Evolutionary conservation across 345 rosid species (phyloP).

Genomic region (Eucalyptus sp.): DNA sequence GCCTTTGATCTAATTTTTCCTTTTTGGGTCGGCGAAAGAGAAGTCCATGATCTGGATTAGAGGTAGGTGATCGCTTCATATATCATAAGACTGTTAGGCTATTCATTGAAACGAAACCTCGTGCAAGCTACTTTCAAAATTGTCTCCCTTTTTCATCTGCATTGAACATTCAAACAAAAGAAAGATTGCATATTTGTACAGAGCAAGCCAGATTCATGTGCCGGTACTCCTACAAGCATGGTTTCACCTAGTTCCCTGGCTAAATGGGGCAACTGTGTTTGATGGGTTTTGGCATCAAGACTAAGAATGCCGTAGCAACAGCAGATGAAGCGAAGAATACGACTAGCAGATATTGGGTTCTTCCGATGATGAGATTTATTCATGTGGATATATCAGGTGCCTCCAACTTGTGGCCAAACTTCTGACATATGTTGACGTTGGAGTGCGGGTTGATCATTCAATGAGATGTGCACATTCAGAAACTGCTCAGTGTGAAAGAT

Average conservation of each 20-base stretch:
- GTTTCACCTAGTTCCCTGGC: not conserved
- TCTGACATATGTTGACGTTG: not conserved
- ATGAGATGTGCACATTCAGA: not conserved
- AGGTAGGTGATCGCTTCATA: not conserved
- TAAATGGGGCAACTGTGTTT: not conserved
- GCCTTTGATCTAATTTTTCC: not conserved
- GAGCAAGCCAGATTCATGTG: not conserved
- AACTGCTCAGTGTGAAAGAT: not conserved
- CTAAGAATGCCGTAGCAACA: not conserved
- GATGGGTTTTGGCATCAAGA: not conserved
- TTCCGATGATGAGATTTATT: not conserved
- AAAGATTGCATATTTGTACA: not conserved
- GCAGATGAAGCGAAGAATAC: not conserved
- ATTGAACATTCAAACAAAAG: not conserved
- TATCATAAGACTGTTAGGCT: not conserved
- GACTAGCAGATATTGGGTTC: not conserved
- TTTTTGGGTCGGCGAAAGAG: not conserved
- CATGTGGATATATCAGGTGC: not conserved
- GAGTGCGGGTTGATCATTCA: not conserved
- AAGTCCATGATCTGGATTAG: not conserved
- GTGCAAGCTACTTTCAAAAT: not conserved
- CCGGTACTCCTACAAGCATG: not conserved
- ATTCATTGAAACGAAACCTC: not conserved
- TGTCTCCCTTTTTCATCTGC: not conserved
- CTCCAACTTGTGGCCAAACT: not conserved